These are phyloP conservation scores for Fusarium tricinctum DNA, from an alignment of 2,329 filamentous ascomycete genomes.

Conservation along the genomic window DNA sequence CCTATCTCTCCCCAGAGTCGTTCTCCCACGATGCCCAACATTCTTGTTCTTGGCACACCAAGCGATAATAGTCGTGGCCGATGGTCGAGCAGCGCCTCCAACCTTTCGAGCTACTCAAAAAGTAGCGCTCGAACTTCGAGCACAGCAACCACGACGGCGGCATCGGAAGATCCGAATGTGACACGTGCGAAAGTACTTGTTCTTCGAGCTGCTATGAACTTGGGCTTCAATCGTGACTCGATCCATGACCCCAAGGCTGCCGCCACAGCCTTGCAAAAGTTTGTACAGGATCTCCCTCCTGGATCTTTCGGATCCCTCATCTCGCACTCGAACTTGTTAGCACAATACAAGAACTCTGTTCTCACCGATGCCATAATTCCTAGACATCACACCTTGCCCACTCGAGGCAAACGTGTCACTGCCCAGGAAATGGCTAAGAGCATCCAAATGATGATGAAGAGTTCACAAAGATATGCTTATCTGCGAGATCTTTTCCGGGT, in stretches of 20 bases:
- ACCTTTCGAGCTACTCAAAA: slow-evolving; percentile 84
- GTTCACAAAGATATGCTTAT: slow-evolving; percentile 78
- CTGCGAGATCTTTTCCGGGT: slow-evolving; percentile 84
- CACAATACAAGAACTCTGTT: slow-evolving; percentile 85
- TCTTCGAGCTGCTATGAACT: slow-evolving; percentile 86
- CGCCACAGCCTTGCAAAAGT: slow-evolving; percentile 74
- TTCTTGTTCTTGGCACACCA: slow-evolving; percentile 83
- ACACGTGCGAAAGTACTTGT: slow-evolving; percentile 83
- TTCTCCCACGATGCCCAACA: slow-evolving; percentile 83
- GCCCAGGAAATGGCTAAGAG: slow-evolving; percentile 85
- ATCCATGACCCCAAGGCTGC: slow-evolving; percentile 61
- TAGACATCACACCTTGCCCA: slow-evolving; percentile 59
- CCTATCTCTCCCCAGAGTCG: slow-evolving; percentile 85
- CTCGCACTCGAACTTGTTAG: slow-evolving; percentile 78
- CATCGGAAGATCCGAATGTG: slow-evolving; percentile 81
- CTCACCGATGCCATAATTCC: slow-evolving; percentile 75
- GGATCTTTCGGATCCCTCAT: slow-evolving; percentile 83
- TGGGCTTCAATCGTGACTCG: slow-evolving; percentile 78
- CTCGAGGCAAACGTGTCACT: slow-evolving; percentile 69
- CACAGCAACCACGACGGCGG: slow-evolving; percentile 78
- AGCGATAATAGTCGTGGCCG: slow-evolving; percentile 71
- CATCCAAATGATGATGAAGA: slow-evolving; percentile 80
- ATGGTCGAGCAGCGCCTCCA: slow-evolving; percentile 87
- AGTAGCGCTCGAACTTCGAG: slow-evolving; percentile 75
- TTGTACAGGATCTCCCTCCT: slow-evolving; percentile 80